Evolutionary conservation across 2,329 filamentous ascomycete genomes (phyloP).

Genomic region (Alternaria tenuissima): DNA sequence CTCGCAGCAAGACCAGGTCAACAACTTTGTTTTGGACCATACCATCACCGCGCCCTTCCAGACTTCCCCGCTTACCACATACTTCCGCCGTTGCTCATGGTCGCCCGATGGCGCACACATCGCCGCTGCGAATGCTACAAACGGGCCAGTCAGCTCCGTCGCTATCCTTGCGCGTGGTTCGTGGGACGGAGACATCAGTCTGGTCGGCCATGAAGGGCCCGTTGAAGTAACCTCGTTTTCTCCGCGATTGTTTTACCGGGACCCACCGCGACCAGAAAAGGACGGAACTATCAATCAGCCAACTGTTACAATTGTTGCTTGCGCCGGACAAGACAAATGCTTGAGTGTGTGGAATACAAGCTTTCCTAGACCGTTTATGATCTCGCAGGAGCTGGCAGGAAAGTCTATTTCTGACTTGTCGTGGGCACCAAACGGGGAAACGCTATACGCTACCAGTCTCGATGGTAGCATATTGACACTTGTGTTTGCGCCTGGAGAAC

Average conservation of each 20-base stretch:
- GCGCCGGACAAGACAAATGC: conserved; percentile 95
- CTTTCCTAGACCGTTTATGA: conserved; percentile 87
- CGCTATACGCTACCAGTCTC: conserved; percentile 83
- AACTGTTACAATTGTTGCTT: conserved; percentile 92
- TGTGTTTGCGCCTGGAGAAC: conserved; percentile 83
- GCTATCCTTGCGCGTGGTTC: conserved; percentile 91
- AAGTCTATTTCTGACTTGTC: conserved; percentile 95
- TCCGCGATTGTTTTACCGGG: conserved; percentile 81
- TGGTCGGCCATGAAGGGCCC: conserved; percentile 96
- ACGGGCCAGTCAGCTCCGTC: conserved; percentile 95
- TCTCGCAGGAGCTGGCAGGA: conserved; percentile 84
- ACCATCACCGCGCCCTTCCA: conserved; percentile 88
- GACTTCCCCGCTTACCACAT: conserved; percentile 92
- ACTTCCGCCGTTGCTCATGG: conserved; percentile 97
- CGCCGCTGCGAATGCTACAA: conserved; percentile 94
- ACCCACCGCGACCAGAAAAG: conserved; percentile 65
- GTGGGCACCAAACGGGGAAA: conserved; percentile 92
- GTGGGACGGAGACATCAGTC: conserved; percentile 96
- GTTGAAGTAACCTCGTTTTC: conserved; percentile 98
- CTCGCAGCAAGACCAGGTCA: conserved; percentile 91
- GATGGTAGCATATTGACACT: conserved; percentile 87
- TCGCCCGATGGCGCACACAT: conserved; percentile 97
- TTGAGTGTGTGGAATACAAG: conserved; percentile 98
- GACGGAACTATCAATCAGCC: conserved; percentile 55
- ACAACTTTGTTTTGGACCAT: conserved; percentile 95